Percentiles rank a stretch among this genome's conserved stretches.
Evolutionary conservation across 192 early-diverging fungal species (phyloP).

Genomic region (Entrophospora sp.): DNA sequence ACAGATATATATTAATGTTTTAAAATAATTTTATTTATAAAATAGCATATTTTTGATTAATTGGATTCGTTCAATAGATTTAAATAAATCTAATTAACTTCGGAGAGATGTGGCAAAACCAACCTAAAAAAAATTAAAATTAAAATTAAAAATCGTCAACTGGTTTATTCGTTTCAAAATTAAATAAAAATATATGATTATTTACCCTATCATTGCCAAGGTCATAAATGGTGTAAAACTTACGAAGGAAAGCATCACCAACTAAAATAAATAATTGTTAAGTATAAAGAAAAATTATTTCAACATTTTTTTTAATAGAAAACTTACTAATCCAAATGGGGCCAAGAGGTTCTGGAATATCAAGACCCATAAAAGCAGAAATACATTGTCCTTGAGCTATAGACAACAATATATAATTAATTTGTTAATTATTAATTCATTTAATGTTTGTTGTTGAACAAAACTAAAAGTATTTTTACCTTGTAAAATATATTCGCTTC

Average conservation of each 20-base stretch:
- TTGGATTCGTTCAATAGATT: too few species aligned
- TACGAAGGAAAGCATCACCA: constrained; percentile 76
- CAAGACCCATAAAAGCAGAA: constrained; percentile 88
- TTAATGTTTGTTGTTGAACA: too few species aligned
- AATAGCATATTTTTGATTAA: too few species aligned
- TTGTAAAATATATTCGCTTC: constrained; percentile 43
- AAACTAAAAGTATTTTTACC: too few species aligned
- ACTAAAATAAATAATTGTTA: constrained; percentile 27
- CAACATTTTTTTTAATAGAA: background rate
- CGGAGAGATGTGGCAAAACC: too few species aligned
- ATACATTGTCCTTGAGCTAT: constrained; percentile 61
- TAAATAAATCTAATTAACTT: too few species aligned
- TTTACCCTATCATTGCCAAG: constrained; percentile 66
- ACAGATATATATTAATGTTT: too few species aligned
- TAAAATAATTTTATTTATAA: too few species aligned
- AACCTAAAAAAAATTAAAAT: background rate
- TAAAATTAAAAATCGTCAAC: too few species aligned
- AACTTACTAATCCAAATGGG: constrained; percentile 66
- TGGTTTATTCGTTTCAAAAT: background rate
- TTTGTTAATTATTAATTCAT: background rate
- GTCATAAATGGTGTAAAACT: constrained; percentile 69
- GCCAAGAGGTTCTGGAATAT: constrained; percentile 68
- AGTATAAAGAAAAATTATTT: background rate
- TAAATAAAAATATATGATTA: constrained; percentile 29
- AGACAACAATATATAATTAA: background rate